Evolutionary conservation across 2,329 filamentous ascomycete species (phyloP).

Genomic region (Diaporthe destruens): DNA sequence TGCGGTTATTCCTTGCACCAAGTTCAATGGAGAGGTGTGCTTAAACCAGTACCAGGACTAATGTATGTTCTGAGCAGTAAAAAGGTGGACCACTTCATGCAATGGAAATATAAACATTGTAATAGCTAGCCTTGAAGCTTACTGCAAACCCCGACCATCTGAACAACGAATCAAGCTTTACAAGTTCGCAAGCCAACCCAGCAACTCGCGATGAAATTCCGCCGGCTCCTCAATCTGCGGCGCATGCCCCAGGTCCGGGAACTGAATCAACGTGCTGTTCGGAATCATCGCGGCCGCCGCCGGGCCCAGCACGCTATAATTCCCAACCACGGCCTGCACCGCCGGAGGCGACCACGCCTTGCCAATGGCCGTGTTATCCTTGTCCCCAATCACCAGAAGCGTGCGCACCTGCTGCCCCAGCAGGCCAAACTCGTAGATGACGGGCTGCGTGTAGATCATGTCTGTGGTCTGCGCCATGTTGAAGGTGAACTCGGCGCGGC

Average conservation of each 20-base stretch:
- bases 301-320: slow-evolving; percentile 63
- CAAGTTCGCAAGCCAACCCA: slow-evolving; percentile 56
- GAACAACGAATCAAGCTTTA: too few species aligned
- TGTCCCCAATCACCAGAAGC: slow-evolving; percentile 63
- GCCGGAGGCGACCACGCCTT: slow-evolving; percentile 62
- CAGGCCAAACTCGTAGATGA: slow-evolving; percentile 62
- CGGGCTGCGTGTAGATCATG: slow-evolving; percentile 65
- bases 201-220: slow-evolving; percentile 59
- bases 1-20: too few species aligned
- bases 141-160: too few species aligned
- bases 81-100: too few species aligned
- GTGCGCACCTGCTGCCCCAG: slow-evolving; percentile 56
- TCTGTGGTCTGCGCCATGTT: slow-evolving; percentile 66
- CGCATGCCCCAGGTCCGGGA: slow-evolving; percentile 63
- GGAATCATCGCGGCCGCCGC: slow-evolving; percentile 58
- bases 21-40: too few species aligned
- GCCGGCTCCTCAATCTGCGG: slow-evolving; percentile 66
- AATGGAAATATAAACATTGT: too few species aligned
- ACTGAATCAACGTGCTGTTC: slow-evolving; percentile 59
- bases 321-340: slow-evolving; percentile 59
- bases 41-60: too few species aligned
- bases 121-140: too few species aligned
- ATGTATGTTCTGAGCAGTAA: too few species aligned
- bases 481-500: slow-evolving; percentile 57
- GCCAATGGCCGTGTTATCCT: slow-evolving; percentile 68